These are phyloP conservation scores for Punica granatum DNA, from an alignment of 345 rosid species.

Conservation along the genomic window DNA sequence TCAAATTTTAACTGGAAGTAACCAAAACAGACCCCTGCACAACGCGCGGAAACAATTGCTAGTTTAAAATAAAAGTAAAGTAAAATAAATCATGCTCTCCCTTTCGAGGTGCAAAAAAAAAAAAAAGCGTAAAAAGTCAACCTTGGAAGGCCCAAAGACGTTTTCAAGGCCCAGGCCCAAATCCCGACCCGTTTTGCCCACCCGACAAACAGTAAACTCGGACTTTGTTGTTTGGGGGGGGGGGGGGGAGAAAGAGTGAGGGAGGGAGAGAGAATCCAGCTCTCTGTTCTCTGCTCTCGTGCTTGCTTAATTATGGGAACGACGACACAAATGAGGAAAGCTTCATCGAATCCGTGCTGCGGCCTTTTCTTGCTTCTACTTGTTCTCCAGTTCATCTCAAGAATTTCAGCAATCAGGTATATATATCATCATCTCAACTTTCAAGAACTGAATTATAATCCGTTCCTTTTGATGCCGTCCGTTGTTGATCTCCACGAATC, in stretches of 20 bases:
- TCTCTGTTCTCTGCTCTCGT: background rate
- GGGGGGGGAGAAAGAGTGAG: background rate
- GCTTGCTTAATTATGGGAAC: background rate
- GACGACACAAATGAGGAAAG: slow-evolving; percentile 27
- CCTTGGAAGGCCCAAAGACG: too few relatives aligned
- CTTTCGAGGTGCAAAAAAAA: too few relatives aligned
- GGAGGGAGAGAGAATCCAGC: background rate
- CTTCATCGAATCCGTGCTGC: slow-evolving; percentile 19
- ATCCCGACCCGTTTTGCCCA: background rate
- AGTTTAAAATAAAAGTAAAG: too few relatives aligned
- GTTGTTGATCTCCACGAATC: background rate
- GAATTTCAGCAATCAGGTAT: slow-evolving; percentile 48
- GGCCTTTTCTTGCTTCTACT: slow-evolving; percentile 26
- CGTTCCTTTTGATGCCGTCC: background rate
- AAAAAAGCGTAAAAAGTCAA: too few relatives aligned
- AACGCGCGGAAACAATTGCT: too few relatives aligned
- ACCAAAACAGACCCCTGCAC: too few relatives aligned
- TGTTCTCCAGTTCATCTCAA: slow-evolving; percentile 18
- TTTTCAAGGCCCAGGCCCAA: background rate
- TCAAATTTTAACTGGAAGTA: too few relatives aligned
- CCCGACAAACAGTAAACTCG: background rate
- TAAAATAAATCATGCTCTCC: too few relatives aligned
- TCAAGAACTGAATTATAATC: background rate
- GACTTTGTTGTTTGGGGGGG: too few relatives aligned
- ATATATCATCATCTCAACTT: background rate